Base-by-base conservation (phyloP, 1,284 basidiomycete species). In the Ganoderma lucidum region DNA sequence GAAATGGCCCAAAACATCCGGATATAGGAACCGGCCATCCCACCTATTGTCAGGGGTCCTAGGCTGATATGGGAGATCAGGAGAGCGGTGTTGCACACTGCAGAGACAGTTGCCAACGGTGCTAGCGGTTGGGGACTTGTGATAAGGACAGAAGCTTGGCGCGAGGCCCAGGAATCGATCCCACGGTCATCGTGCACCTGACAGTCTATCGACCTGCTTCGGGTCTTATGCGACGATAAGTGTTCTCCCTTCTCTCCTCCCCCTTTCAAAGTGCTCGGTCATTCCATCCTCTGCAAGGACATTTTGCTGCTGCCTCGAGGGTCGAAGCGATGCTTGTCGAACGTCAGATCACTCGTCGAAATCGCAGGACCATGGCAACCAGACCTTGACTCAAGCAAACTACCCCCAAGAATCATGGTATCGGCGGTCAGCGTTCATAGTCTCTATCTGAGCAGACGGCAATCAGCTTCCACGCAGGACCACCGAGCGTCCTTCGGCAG, bases 141-240 rank as follows among this genome's bases (percentile, higher is more conserved):
- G 55, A 56, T 56, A 56, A 56, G 55, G 32, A 35, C 17, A 15
- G 32, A 35, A 35, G 55, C 55, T 56, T 35, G 55, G 55, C 55
- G 55, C 30, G 32, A 8, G 23, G 23, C 23, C 23, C 23, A 23
- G 32, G 10, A 35, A 35, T 19, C n/a, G 17, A 12, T 51, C 48
- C 23, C 48, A 28, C 48, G 48, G 48, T 51, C 48, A 51, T 23
- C 48, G 23, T 12, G 28, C 48, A 51, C 23, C 48, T 51, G 48
- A 51, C 23, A 19, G 19, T 51, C 23, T 12, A 14, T 51, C 23
- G 48, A 19, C 10, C 23, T 28, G 9, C 3, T 51, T 51, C 10
- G 48, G 48, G 23, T 3, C 23, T 28, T 28, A 28, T 12, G 48
- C 23, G 48, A 51, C 48, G 48, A 51, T 51, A 51, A 28, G 23